These are phyloP conservation scores for Amaranthus palmeri DNA, from an alignment of 148 eudicot species.

Conservation along the genomic window DNA sequence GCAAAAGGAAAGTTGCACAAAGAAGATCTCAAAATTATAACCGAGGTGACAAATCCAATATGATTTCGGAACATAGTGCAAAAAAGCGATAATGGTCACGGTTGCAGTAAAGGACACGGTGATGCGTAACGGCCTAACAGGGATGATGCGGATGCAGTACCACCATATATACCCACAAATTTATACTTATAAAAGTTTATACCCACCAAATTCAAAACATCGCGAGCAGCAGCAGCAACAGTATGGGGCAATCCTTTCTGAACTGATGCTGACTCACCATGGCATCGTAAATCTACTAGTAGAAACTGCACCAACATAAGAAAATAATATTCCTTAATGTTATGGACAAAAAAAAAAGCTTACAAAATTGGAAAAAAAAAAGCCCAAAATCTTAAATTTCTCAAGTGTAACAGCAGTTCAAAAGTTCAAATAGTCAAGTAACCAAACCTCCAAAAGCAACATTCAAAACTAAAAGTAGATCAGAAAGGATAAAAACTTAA, in stretches of 20 bases:
- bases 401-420: not conserved
- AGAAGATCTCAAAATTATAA: not conserved
- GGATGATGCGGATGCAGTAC: too few species aligned
- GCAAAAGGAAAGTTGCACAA: not conserved
- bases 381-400: not conserved
- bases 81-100: too few species aligned
- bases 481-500: too few species aligned
- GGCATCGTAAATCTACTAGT: slow-evolving; percentile 84
- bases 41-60: not conserved
- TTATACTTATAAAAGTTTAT: slow-evolving; percentile 1
- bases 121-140: too few species aligned
- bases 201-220: slow-evolving; percentile 74
- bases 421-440: not conserved
- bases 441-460: not conserved
- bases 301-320: slow-evolving; percentile 55
- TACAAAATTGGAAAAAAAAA: not conserved
- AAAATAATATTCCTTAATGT: not conserved
- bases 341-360: not conserved
- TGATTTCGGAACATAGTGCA: too few species aligned
- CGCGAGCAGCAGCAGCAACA: slow-evolving; percentile 84
- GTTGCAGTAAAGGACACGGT: too few species aligned
- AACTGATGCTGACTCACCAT: slow-evolving; percentile 78
- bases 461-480: too few species aligned
- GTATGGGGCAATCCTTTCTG: slow-evolving; percentile 64
- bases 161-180: not conserved